A percentile compares a stretch with the other conserved stretches of the same genome.
Conservation (phyloP, 2,329 filamentous ascomycete species). For the Claviceps pazoutovae region DNA sequence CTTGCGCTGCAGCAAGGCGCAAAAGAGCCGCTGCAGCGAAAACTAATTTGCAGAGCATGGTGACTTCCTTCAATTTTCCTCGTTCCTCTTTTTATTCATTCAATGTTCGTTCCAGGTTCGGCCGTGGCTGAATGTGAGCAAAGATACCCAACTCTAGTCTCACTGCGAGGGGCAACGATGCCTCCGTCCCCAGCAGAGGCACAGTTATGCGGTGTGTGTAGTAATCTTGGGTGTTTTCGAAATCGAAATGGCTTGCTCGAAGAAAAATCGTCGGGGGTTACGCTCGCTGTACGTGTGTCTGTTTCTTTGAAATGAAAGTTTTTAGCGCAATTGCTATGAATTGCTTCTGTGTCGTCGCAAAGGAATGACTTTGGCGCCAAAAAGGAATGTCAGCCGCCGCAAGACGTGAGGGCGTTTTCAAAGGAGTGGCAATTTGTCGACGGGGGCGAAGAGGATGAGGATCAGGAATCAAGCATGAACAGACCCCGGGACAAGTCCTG, state of each 20-base stretch:
- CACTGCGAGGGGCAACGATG: background rate
- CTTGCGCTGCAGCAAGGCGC: constrained; percentile 51
- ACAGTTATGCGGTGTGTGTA: background rate
- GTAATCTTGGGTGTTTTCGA: background rate
- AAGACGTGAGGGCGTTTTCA: background rate
- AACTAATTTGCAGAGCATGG: constrained; percentile 11
- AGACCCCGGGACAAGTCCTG: background rate
- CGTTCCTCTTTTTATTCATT: background rate
- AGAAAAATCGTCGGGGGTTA: background rate
- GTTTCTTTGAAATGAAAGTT: no score
- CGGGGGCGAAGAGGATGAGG: background rate
- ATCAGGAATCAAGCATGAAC: background rate
- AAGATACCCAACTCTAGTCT: background rate
- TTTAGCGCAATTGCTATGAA: background rate
- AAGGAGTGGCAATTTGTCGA: constrained; percentile 4
- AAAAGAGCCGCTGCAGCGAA: constrained; percentile 24
- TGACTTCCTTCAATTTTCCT: background rate
- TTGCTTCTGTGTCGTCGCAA: background rate
- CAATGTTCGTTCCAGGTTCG: background rate
- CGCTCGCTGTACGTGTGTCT: background rate
- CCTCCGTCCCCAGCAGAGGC: constrained; percentile 2
- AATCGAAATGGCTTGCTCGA: background rate
- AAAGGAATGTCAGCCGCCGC: constrained; percentile 2
- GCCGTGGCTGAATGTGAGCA: background rate
- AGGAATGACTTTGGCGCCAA: background rate